These are phyloP conservation scores for Nitzschia putrida DNA, from an alignment of 108 stramenopile genomes.

Conservation along the genomic window DNA sequence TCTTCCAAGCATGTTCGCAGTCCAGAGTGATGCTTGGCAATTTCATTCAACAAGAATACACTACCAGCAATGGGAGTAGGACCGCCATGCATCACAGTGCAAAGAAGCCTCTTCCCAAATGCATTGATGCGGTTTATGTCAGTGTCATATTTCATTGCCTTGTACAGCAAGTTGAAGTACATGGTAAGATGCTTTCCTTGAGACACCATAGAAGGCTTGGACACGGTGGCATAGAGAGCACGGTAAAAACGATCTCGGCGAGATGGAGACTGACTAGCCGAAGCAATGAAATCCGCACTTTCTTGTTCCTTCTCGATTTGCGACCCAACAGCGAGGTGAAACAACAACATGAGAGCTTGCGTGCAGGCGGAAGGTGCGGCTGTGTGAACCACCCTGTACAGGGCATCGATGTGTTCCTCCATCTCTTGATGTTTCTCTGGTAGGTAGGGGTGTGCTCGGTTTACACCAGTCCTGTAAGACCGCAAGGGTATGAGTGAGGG, in stretches of 20 bases:
- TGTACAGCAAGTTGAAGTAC: constrained; percentile 96
- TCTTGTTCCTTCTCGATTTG: constrained; percentile 27
- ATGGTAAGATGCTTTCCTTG: constrained; percentile 82
- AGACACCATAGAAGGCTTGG: constrained; percentile 58
- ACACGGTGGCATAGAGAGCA: constrained; percentile 88
- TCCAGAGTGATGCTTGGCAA: constrained; percentile 63
- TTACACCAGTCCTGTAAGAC: constrained; percentile 78
- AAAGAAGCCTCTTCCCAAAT: constrained; percentile 87
- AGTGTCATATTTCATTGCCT: constrained; percentile 88
- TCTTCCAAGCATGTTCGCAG: constrained; percentile 43
- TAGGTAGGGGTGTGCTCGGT: constrained; percentile 94
- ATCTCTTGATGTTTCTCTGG: constrained; percentile 66
- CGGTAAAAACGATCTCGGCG: constrained; percentile 89
- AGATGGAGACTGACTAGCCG: constrained; percentile 10
- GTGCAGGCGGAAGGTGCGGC: constrained; percentile 81
- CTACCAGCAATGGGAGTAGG: constrained; percentile 82
- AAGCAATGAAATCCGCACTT: constrained; percentile 15
- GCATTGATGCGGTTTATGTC: constrained; percentile 69
- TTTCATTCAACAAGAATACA: constrained; percentile 90
- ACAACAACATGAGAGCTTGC: constrained; percentile 94
- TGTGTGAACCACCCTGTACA: constrained; percentile 89
- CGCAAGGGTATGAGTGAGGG: not conserved
- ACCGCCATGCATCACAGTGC: constrained; percentile 64
- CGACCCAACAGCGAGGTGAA: constrained; percentile 77
- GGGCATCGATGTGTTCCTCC: constrained; percentile 87